Evolutionary conservation across 179 eudicot genomes (phyloP).

Genomic region (Spinacia oleracea): DNA sequence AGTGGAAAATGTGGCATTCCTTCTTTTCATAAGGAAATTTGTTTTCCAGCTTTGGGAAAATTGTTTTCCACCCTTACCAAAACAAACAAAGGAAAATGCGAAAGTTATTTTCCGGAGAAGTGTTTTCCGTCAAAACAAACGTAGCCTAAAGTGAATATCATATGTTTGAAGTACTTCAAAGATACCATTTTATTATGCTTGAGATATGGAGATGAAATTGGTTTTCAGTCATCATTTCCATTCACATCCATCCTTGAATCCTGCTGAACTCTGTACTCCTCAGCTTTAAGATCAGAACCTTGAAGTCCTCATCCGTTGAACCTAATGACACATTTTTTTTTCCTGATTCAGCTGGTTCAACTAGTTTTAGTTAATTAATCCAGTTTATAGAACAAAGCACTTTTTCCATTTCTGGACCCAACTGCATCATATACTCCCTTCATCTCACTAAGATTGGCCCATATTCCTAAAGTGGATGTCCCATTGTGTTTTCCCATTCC

Average conservation of each 20-base stretch:
- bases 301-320: not conserved
- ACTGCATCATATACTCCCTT: not conserved
- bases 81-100: too few relatives aligned
- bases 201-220: not conserved
- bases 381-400: not conserved
- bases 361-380: not conserved
- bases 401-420: not conserved
- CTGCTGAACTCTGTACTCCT: not conserved
- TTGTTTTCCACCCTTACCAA: too few relatives aligned
- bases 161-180: not conserved
- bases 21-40: too few relatives aligned
- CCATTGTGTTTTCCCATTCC: too few relatives aligned
- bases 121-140: too few relatives aligned
- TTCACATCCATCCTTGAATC: not conserved
- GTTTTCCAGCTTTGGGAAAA: too few relatives aligned
- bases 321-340: not conserved
- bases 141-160: too few relatives aligned
- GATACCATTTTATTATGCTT: not conserved
- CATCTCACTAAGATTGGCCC: too few relatives aligned
- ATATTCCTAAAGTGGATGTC: too few relatives aligned
- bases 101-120: too few relatives aligned
- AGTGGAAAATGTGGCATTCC: too few relatives aligned
- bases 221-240: not conserved
- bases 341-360: not conserved
- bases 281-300: not conserved